These are phyloP conservation scores for Sporothrix phasma DNA, from an alignment of 2,329 filamentous ascomycete genomes.

Conservation along the genomic window DNA sequence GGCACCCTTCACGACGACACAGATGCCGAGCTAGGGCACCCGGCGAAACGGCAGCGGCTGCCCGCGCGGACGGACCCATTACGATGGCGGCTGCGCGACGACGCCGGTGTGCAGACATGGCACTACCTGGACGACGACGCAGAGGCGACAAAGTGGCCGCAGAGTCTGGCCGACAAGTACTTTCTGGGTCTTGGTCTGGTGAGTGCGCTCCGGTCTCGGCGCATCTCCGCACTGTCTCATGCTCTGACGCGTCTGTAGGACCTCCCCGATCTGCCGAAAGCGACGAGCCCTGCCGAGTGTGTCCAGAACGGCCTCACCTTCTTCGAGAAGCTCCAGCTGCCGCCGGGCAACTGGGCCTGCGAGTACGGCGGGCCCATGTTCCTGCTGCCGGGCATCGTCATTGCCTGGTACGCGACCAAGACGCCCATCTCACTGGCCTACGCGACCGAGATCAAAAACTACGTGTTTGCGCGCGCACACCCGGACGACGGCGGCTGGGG, in stretches of 20 bases:
- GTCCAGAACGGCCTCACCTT: slow-evolving; percentile 78
- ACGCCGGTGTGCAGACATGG: slow-evolving; percentile 84
- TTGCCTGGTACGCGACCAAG: slow-evolving; percentile 81
- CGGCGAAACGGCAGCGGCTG: slow-evolving; percentile 8
- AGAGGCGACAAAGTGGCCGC: slow-evolving; percentile 67
- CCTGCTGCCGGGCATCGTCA: slow-evolving; percentile 72
- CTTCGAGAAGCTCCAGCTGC: slow-evolving; percentile 81
- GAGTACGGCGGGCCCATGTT: slow-evolving; percentile 99
- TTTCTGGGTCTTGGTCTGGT: slow-evolving; percentile 73
- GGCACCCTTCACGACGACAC: slow-evolving; percentile 16
- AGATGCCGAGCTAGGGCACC: not conserved
- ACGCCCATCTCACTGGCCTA: slow-evolving; percentile 74
- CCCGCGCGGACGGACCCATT: slow-evolving; percentile 60
- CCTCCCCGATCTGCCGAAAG: slow-evolving; percentile 59
- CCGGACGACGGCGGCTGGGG: slow-evolving; percentile 94
- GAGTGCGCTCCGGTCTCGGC: not conserved
- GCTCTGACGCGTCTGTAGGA: slow-evolving; percentile 39
- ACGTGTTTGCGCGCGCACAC: slow-evolving; percentile 76
- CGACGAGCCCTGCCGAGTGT: slow-evolving; percentile 64
- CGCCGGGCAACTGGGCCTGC: slow-evolving; percentile 88
- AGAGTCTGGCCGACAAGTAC: slow-evolving; percentile 82
- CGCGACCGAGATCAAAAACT: slow-evolving; percentile 82
- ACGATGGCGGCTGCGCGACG: slow-evolving; percentile 76
- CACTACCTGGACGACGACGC: slow-evolving; percentile 73
- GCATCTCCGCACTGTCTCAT: slow-evolving; percentile 20